Percentiles rank a stretch among this genome's conserved stretches.
These are phyloP conservation scores for Colletotrichum sp. DNA, from an alignment of 2,329 filamentous ascomycete genomes.

Conservation along the genomic window DNA sequence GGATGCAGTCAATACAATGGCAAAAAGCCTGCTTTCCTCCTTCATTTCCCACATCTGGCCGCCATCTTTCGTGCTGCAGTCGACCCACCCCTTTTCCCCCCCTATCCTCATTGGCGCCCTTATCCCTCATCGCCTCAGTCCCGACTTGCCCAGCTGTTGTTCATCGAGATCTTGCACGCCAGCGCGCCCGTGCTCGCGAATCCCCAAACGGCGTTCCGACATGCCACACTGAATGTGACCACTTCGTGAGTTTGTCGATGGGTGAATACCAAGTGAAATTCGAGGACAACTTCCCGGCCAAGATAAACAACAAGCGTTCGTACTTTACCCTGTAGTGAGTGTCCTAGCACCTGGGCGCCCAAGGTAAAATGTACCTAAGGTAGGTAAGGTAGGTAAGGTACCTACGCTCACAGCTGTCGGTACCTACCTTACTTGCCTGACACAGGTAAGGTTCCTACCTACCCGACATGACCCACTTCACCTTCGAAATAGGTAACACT, in stretches of 20 bases:
- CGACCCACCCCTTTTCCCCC: not conserved
- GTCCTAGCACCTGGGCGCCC: not conserved
- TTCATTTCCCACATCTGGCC: not conserved
- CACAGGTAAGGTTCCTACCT: not conserved
- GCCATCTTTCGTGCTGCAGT: not conserved
- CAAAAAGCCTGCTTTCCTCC: not conserved
- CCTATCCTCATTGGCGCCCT: not conserved
- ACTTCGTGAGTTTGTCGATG: not conserved
- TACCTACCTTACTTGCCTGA: not conserved
- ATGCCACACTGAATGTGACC: not conserved
- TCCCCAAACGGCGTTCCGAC: not conserved
- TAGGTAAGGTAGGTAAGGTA: not conserved
- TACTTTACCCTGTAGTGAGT: not conserved
- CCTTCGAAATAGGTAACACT: not conserved
- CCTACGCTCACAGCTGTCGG: not conserved
- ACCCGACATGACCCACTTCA: not conserved
- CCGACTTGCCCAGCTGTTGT: not conserved
- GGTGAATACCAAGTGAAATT: not conserved
- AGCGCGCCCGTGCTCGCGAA: not conserved
- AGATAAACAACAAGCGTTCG: not conserved
- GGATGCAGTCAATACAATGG: not conserved
- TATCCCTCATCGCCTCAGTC: not conserved
- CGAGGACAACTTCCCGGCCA: not conserved
- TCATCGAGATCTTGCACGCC: slow-evolving; percentile 2
- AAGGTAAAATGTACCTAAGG: not conserved